Conservation (phyloP, 73 alveolate species). For the Breviolum minutum region DNA sequence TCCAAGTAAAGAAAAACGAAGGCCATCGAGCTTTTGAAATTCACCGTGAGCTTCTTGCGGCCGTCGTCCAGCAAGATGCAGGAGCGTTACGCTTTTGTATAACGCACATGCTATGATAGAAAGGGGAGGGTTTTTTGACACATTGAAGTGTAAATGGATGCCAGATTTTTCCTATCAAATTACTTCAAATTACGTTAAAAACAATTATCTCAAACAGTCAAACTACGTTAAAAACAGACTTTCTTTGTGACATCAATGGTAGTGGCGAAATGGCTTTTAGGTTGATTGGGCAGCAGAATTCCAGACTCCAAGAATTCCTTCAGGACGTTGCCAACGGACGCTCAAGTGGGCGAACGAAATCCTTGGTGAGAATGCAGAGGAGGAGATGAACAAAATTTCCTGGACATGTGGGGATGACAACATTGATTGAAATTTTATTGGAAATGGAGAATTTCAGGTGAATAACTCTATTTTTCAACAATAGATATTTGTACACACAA, state of each 20-base stretch:
- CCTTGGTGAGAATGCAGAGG: background rate
- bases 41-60: slow-evolving; percentile 15
- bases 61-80: background rate
- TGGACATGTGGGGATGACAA: no score
- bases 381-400: background rate
- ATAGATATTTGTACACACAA: no score
- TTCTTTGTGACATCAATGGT: background rate
- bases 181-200: no score
- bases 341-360: background rate
- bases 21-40: slow-evolving; percentile 35
- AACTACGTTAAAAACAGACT: no score
- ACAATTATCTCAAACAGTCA: no score
- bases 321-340: slow-evolving; percentile 8
- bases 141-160: no score
- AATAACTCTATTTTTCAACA: no score
- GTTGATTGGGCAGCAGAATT: no score
- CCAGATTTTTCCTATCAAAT: no score
- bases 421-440: no score
- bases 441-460: no score
- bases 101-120: background rate
- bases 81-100: background rate
- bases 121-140: background rate
- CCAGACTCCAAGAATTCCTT: background rate
- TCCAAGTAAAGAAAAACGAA: background rate
- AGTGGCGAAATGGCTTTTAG: background rate